Percentiles rank a stretch among this genome's conserved stretches.
These are phyloP conservation scores for Acanthamoeba rhysodes DNA, from an alignment of 208 protist species.

Conservation along the genomic window DNA sequence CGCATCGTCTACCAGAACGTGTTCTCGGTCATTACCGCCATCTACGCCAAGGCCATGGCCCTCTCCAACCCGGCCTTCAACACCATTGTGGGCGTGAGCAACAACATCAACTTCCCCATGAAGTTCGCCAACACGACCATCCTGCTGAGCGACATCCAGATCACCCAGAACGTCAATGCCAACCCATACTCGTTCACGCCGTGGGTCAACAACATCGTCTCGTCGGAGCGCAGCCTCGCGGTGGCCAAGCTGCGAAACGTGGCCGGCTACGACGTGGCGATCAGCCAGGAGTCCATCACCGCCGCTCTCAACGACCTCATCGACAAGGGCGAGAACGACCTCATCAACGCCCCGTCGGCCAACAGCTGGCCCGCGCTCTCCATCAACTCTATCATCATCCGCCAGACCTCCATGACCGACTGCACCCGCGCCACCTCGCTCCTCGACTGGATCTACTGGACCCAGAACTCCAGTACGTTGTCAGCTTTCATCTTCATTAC, in stretches of 20 bases:
- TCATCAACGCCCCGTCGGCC: conserved; percentile 39
- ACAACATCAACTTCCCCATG: conserved; percentile 57
- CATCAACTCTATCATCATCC: conserved; percentile 58
- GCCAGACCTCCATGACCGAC: conserved; percentile 40
- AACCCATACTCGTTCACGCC: conserved; percentile 41
- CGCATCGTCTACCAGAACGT: conserved; percentile 63
- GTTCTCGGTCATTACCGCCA: conserved; percentile 13
- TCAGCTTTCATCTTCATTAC: too few species aligned
- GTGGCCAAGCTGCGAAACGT: conserved; percentile 40
- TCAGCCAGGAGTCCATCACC: conserved; percentile 49
- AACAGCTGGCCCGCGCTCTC: conserved; percentile 46
- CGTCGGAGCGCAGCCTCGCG: background rate
- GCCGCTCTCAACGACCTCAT: conserved; percentile 38
- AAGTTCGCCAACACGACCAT: conserved; percentile 1
- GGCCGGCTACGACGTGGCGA: conserved; percentile 10
- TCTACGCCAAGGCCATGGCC: conserved; percentile 28
- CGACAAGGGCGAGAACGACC: conserved; percentile 35
- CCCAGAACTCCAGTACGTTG: conserved; percentile 28
- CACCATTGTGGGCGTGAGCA: background rate
- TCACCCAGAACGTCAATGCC: conserved; percentile 36
- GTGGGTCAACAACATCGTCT: conserved; percentile 46
- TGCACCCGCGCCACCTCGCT: background rate
- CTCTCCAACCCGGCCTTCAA: conserved; percentile 29
- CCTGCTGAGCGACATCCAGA: conserved; percentile 12
- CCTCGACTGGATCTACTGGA: conserved; percentile 72